These are phyloP conservation scores for Vigna nakashimae DNA, from an alignment of 306 rosid species.

Conservation along the genomic window DNA sequence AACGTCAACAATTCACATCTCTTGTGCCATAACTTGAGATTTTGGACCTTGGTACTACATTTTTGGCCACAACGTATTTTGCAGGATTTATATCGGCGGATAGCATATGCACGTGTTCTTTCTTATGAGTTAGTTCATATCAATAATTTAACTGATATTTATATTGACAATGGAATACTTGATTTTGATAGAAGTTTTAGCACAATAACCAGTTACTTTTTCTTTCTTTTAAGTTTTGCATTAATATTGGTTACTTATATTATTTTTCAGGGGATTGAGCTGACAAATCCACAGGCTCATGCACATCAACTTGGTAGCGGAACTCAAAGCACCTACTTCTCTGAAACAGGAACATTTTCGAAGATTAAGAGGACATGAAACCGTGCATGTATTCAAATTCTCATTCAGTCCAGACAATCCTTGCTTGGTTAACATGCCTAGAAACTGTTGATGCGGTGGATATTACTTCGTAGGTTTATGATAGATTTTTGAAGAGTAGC, in stretches of 20 bases:
- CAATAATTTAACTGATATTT: constrained; percentile 9
- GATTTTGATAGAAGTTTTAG: constrained; percentile 12
- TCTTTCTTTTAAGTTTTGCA: neutral
- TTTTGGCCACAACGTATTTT: neutral
- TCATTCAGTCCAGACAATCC: too few species aligned
- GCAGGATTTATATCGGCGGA: neutral
- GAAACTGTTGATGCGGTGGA: constrained; percentile 19
- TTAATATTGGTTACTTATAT: constrained; percentile 5
- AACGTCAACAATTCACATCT: too few species aligned
- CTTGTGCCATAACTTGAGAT: too few species aligned
- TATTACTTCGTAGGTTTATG: constrained; percentile 24
- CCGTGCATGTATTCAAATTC: neutral
- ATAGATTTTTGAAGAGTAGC: constrained; percentile 24
- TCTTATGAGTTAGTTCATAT: neutral
- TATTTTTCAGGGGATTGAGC: constrained; percentile 83
- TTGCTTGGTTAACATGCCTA: neutral
- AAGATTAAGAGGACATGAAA: constrained; percentile 83
- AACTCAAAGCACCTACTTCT: constrained; percentile 96
- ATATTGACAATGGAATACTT: constrained; percentile 26
- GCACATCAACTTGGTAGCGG: constrained; percentile 95
- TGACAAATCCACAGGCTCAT: constrained; percentile 94
- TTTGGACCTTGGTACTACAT: too few species aligned
- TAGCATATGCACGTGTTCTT: neutral
- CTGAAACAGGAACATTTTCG: constrained; percentile 95
- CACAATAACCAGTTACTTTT: constrained; percentile 3